Percentiles rank a stretch among this genome's conserved stretches.
These are phyloP conservation scores for Stipa capillata DNA, from an alignment of 176 grass and related monocot genomes.

Conservation along the genomic window DNA sequence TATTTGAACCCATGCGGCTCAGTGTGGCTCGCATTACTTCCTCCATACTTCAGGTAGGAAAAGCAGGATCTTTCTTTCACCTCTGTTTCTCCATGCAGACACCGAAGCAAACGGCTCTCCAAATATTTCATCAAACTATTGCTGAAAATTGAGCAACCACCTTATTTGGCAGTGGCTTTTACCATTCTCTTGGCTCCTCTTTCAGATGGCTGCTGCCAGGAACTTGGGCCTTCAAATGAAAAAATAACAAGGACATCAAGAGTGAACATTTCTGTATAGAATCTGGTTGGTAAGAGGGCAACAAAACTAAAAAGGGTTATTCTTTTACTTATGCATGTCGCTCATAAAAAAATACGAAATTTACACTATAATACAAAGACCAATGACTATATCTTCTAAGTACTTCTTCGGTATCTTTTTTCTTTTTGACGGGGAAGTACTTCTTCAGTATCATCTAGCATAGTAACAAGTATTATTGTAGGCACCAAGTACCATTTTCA, in stretches of 20 bases:
- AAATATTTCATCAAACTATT: conserved; percentile 1
- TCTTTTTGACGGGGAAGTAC: too few species aligned
- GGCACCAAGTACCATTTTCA: too few species aligned
- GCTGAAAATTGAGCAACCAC: conserved; percentile 19
- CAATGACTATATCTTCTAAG: too few species aligned
- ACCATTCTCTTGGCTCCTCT: conserved; percentile 51
- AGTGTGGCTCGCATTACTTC: not conserved
- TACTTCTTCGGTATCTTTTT: too few species aligned
- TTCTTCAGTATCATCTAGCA: too few species aligned
- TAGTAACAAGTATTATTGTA: too few species aligned
- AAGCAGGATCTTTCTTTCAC: conserved; percentile 9
- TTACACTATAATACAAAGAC: not conserved
- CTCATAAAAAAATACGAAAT: not conserved
- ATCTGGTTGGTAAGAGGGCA: not conserved
- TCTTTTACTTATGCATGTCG: not conserved
- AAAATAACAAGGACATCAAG: conserved; percentile 6
- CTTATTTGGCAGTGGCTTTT: not conserved
- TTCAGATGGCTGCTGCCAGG: conserved; percentile 37
- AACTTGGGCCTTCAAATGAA: conserved; percentile 37
- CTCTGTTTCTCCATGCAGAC: not conserved
- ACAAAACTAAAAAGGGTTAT: not conserved
- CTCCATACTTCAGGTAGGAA: conserved; percentile 19
- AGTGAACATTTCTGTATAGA: conserved; percentile 6
- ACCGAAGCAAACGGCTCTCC: conserved; percentile 6
- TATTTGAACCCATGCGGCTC: not conserved